These are phyloP conservation scores for Alternaria brassicicola DNA, from an alignment of 2,329 filamentous ascomycete species.

Conservation along the genomic window DNA sequence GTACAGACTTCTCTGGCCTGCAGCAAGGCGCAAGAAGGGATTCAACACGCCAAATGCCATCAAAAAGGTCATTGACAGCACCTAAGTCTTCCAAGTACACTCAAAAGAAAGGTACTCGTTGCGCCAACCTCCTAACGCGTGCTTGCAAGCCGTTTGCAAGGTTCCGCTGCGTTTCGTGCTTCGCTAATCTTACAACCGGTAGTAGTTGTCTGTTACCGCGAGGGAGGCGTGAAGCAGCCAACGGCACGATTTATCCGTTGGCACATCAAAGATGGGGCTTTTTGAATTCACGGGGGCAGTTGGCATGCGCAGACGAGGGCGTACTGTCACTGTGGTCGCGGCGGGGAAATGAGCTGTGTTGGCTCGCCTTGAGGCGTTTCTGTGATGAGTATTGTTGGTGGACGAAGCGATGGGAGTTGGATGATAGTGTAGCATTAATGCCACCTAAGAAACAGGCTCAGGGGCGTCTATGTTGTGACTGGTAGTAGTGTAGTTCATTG, in stretches of 20 bases:
- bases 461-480: constrained; percentile 5
- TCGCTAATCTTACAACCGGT: constrained; percentile 13
- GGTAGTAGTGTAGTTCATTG: background rate
- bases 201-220: background rate
- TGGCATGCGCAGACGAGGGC: background rate
- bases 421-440: background rate
- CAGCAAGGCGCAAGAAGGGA: background rate
- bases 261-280: background rate
- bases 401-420: background rate
- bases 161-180: background rate
- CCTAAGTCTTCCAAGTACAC: background rate
- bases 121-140: background rate
- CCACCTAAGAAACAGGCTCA: background rate
- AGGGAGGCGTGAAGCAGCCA: background rate
- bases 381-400: background rate
- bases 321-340: constrained; percentile 1
- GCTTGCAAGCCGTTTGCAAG: background rate
- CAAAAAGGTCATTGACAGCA: background rate
- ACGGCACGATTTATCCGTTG: constrained; percentile 13
- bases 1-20: no score
- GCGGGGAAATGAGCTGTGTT: background rate
- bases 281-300: background rate
- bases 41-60: background rate
- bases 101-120: background rate
- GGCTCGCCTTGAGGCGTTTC: background rate